Evolutionary conservation across 352 stramenopile species (phyloP).

Genomic region (Phytophthora brassicae): DNA sequence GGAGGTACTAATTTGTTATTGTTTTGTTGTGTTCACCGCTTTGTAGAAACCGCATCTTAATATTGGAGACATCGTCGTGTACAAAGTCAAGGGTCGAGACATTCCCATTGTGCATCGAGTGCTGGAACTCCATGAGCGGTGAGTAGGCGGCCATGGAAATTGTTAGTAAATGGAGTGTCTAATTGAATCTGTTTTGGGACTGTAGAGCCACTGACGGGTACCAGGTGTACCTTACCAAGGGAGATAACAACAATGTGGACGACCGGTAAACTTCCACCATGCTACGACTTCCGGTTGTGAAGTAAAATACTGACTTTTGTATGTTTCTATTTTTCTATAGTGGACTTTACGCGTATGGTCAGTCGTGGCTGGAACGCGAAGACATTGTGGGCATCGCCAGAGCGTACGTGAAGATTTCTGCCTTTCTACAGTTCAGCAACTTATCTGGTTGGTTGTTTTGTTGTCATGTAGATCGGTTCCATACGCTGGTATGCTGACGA

Average conservation of each 20-base stretch:
- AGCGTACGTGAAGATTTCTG: conserved; percentile 55
- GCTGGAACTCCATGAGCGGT: conserved; percentile 95
- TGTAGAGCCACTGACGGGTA: conserved; percentile 73
- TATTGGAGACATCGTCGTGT: conserved; percentile 93
- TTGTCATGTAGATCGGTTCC: conserved; percentile 87
- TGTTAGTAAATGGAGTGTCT: background rate
- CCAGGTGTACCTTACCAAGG: conserved; percentile 98
- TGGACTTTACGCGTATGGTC: conserved; percentile 96
- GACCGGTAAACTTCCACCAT: conserved; percentile 93
- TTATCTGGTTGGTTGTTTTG: conserved; percentile 11
- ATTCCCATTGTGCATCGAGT: conserved; percentile 99
- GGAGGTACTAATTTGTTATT: conserved; percentile 1
- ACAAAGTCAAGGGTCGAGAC: conserved; percentile 98
- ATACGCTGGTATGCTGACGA: conserved; percentile 99
- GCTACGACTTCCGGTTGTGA: too few species aligned
- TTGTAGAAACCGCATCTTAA: conserved; percentile 73
- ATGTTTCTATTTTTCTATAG: too few species aligned
- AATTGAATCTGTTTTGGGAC: conserved; percentile 9
- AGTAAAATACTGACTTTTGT: too few species aligned
- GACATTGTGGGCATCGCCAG: conserved; percentile 97
- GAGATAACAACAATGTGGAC: conserved; percentile 99
- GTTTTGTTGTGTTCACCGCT: background rate
- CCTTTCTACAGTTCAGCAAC: background rate
- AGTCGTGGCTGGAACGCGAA: conserved; percentile 98
- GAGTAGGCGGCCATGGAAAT: conserved; percentile 6